Conservation (phyloP, 306 rosid species). For the Dryas alaskensis region DNA sequence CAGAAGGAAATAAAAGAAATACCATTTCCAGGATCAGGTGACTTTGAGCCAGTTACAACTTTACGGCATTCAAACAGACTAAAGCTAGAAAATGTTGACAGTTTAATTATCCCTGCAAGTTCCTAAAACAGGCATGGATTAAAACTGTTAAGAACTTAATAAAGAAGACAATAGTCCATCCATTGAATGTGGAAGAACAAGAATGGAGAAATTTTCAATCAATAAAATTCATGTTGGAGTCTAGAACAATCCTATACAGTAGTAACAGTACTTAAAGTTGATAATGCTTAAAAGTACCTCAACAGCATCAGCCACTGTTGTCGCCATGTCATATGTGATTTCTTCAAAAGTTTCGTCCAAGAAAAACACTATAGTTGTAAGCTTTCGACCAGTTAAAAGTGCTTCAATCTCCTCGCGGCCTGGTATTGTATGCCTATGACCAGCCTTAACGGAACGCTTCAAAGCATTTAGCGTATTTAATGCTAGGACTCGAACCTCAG, state of each 20-base stretch:
- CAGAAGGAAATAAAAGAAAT: constrained; percentile 25
- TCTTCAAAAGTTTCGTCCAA: constrained; percentile 98
- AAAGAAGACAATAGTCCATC: neutral
- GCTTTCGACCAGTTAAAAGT: constrained; percentile 72
- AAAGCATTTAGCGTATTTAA: constrained; percentile 76
- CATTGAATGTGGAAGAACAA: neutral
- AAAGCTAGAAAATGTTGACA: constrained; percentile 75
- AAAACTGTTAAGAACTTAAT: constrained; percentile 13
- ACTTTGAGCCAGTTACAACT: constrained; percentile 67
- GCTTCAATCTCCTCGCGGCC: constrained; percentile 94
- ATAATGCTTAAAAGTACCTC: constrained; percentile 54
- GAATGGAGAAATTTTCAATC: neutral
- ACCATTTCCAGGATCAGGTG: constrained; percentile 81
- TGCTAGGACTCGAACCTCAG: constrained; percentile 75
- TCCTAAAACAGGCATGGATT: constrained; percentile 54
- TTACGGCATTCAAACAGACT: constrained; percentile 84
- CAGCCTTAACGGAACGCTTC: constrained; percentile 88
- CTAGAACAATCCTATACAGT: neutral
- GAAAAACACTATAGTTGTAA: constrained; percentile 86
- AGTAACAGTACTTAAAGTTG: neutral
- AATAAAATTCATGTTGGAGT: neutral
- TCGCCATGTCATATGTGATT: constrained; percentile 84
- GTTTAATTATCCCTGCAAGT: constrained; percentile 80
- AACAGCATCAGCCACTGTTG: constrained; percentile 91
- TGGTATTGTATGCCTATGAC: constrained; percentile 84